Percentiles rank a stretch among this genome's conserved stretches.
These are phyloP conservation scores for Ogataea populi-albae DNA, from an alignment of 805 yeast genomes.

Conservation along the genomic window DNA sequence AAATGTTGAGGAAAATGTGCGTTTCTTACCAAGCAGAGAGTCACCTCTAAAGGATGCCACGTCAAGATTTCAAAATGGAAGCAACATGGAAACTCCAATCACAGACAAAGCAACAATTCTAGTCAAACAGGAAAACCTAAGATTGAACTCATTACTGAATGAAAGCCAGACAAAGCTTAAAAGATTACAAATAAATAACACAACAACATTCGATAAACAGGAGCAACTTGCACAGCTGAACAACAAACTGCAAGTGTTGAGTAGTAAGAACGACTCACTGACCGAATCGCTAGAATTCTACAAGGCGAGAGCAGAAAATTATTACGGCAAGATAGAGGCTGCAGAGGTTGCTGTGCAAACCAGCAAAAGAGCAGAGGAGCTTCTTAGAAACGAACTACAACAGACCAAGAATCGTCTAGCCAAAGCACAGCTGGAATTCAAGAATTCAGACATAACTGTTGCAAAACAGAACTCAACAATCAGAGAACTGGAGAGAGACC, in stretches of 20 bases:
- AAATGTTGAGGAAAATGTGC: conserved; percentile 36
- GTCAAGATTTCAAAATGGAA: conserved; percentile 9
- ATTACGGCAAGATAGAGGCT: conserved; percentile 66
- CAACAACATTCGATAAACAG: conserved; percentile 31
- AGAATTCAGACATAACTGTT: conserved; percentile 49
- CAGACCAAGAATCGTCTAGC: conserved; percentile 49
- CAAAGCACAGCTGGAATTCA: conserved; percentile 50
- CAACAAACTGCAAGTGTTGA: conserved; percentile 55
- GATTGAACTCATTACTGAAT: conserved; percentile 34
- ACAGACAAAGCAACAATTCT: conserved; percentile 23
- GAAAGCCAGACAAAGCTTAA: conserved; percentile 34
- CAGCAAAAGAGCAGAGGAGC: conserved; percentile 59
- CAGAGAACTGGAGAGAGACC: conserved; percentile 49
- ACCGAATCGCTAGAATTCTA: conserved; percentile 56
- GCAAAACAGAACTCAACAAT: conserved; percentile 51
- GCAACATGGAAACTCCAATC: conserved; percentile 13
- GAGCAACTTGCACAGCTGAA: conserved; percentile 44
- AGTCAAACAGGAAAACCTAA: conserved; percentile 33
- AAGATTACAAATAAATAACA: conserved; percentile 28
- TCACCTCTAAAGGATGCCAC: conserved; percentile 31
- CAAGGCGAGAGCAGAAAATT: conserved; percentile 70
- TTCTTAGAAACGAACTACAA: conserved; percentile 48
- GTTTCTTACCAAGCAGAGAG: conserved; percentile 31
- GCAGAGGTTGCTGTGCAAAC: conserved; percentile 72
- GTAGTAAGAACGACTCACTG: conserved; percentile 55